Conservation (phyloP, 2,329 filamentous ascomycete genomes). For the Aspergillus nomiae region DNA sequence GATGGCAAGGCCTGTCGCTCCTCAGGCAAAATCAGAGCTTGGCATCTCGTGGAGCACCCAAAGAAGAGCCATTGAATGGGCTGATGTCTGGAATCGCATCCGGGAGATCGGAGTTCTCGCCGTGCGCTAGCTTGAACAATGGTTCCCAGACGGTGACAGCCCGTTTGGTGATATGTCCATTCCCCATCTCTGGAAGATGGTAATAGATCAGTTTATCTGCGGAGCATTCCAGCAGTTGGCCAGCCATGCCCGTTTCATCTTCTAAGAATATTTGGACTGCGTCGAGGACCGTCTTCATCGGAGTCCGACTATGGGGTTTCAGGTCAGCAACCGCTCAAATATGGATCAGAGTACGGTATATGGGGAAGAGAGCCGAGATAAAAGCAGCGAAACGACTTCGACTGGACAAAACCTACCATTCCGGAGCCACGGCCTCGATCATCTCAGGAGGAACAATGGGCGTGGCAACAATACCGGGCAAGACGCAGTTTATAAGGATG, state of each 20-base stretch:
- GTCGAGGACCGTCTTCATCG: constrained; percentile 46
- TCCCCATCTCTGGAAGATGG: constrained; percentile 39
- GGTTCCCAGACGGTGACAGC: constrained; percentile 53
- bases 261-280: constrained; percentile 52
- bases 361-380: not conserved
- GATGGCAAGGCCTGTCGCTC: too few species aligned
- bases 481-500: constrained; percentile 51
- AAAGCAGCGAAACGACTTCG: not conserved
- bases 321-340: not conserved
- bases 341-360: not conserved
- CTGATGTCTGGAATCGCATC: constrained; percentile 33
- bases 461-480: constrained; percentile 52
- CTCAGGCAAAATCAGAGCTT: not conserved
- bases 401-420: constrained; percentile 23
- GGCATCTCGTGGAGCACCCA: not conserved
- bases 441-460: constrained; percentile 49
- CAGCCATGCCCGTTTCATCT: constrained; percentile 44
- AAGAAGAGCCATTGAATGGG: not conserved
- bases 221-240: constrained; percentile 50
- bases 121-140: constrained; percentile 49
- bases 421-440: constrained; percentile 44
- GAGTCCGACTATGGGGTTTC: constrained; percentile 37
- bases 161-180: constrained; percentile 47
- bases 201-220: constrained; percentile 45
- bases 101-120: constrained; percentile 45